Evolutionary conservation across 2,329 filamentous ascomycete genomes (phyloP).

Genomic region (Fusarium graminum): DNA sequence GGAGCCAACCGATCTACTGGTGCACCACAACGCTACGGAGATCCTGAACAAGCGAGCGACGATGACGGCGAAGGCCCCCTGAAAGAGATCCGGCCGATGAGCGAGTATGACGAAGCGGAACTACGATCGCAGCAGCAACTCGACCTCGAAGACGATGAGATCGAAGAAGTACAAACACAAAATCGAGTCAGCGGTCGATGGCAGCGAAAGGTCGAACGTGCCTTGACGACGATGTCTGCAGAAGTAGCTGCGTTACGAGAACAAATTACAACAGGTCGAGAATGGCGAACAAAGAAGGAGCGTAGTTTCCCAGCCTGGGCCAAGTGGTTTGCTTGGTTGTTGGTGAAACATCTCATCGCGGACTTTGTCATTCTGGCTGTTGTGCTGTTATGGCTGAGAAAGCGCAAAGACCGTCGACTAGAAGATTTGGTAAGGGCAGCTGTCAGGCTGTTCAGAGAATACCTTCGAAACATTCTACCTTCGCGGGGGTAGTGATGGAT

Average conservation of each 20-base stretch:
- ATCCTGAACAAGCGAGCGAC: constrained; percentile 62
- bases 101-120: constrained; percentile 80
- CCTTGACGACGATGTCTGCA: constrained; percentile 88
- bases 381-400: constrained; percentile 78
- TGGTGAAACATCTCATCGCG: constrained; percentile 78
- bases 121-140: constrained; percentile 64
- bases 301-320: constrained; percentile 77
- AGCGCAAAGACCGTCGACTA: constrained; percentile 76
- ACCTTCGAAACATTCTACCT: constrained; percentile 69
- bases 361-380: constrained; percentile 76
- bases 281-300: constrained; percentile 75
- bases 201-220: constrained; percentile 85
- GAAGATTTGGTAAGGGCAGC: constrained; percentile 80
- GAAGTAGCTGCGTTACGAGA: constrained; percentile 93
- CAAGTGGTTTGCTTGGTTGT: constrained; percentile 76
- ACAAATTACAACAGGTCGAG: constrained; percentile 82
- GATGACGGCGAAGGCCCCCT: constrained; percentile 69
- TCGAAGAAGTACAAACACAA: constrained; percentile 53
- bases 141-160: constrained; percentile 61
- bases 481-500: constrained; percentile 60
- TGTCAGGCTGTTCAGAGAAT: constrained; percentile 69
- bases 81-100: constrained; percentile 85
- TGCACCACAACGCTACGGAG: constrained; percentile 59
- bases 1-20: constrained; percentile 56
- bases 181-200: constrained; percentile 68